Evolutionary conservation across 2,329 filamentous ascomycete genomes (phyloP).

Genomic region (Penicillium psychrosexuale): DNA sequence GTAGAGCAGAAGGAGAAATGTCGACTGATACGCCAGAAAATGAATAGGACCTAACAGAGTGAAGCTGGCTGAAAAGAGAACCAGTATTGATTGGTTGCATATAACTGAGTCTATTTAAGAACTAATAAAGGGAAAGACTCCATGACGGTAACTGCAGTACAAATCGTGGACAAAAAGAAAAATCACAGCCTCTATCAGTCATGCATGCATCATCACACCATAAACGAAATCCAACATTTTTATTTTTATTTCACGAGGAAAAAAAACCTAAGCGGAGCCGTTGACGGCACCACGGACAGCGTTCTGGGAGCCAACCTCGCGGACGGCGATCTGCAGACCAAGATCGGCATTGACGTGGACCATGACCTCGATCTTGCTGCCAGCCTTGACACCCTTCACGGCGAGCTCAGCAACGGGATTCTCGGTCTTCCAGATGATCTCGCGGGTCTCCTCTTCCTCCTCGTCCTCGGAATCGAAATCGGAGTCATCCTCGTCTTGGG

Average conservation of each 20-base stretch:
- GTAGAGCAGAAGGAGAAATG: not conserved
- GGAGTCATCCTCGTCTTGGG: slow-evolving; percentile 59
- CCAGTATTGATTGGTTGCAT: slow-evolving; percentile 17
- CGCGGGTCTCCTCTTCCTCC: slow-evolving; percentile 79
- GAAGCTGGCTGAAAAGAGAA: slow-evolving; percentile 2
- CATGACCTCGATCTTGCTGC: slow-evolving; percentile 87
- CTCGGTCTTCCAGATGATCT: slow-evolving; percentile 90
- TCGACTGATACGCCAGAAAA: not conserved
- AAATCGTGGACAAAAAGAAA: slow-evolving; percentile 13
- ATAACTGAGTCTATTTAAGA: slow-evolving; percentile 15
- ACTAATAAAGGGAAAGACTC: slow-evolving; percentile 18
- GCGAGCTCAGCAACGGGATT: slow-evolving; percentile 79
- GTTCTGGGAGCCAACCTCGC: slow-evolving; percentile 83
- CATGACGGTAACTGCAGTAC: slow-evolving; percentile 21
- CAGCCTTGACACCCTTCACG: slow-evolving; percentile 80
- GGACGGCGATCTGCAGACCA: slow-evolving; percentile 71
- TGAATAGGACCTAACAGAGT: not conserved
- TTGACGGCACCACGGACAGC: slow-evolving; percentile 67
- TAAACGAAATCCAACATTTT: slow-evolving; percentile 21
- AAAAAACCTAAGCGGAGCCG: slow-evolving; percentile 25
- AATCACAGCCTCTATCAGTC: slow-evolving; percentile 28
- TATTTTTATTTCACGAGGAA: slow-evolving; percentile 1
- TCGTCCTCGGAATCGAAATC: slow-evolving; percentile 60
- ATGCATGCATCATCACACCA: slow-evolving; percentile 29
- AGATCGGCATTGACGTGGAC: slow-evolving; percentile 82